phyloP scores from a whole-genome alignment of 192 early-diverging fungal genomes.

The Backusella morwellensis region DNA sequence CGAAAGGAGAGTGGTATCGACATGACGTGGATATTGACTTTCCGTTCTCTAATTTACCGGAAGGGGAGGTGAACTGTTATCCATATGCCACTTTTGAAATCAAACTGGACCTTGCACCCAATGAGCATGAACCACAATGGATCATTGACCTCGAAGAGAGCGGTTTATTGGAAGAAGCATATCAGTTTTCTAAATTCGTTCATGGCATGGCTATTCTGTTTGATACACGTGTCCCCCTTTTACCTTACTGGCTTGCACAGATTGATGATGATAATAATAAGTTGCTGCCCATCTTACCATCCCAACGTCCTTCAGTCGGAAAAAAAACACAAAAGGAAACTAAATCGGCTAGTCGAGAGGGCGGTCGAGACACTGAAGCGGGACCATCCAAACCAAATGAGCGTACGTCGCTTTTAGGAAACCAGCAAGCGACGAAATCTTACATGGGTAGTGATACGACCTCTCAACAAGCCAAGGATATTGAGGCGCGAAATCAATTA shows the following conservation, averaged over 20 bases:
- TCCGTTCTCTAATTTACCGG: constrained; percentile 77
- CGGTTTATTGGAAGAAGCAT: constrained; percentile 74
- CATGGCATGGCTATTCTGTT: constrained; percentile 75
- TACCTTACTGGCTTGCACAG: constrained; percentile 60
- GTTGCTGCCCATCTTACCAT: constrained; percentile 15
- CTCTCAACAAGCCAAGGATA: not conserved
- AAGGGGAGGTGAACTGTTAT: constrained; percentile 82
- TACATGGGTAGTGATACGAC: not conserved
- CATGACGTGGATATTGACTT: constrained; percentile 76
- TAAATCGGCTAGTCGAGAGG: not conserved
- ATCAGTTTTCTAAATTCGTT: constrained; percentile 84
- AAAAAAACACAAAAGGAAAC: not conserved
- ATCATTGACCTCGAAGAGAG: constrained; percentile 67
- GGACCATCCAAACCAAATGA: not conserved
- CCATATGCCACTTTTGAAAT: constrained; percentile 93
- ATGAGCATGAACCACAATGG: constrained; percentile 66
- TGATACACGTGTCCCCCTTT: constrained; percentile 52
- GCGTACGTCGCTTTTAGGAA: constrained; percentile 9
- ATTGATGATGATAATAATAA: constrained; percentile 22
- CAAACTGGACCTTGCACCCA: constrained; percentile 71
- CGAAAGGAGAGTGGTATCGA: constrained; percentile 86
- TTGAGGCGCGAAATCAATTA: not conserved
- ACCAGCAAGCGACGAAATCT: not conserved
- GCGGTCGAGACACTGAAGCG: not conserved
- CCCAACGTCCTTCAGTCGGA: constrained; percentile 10